A percentile compares a stretch with the other conserved stretches of the same genome.
These are phyloP conservation scores for Trichothecium sympodiale DNA, from an alignment of 2,329 filamentous ascomycete genomes.

Conservation along the genomic window DNA sequence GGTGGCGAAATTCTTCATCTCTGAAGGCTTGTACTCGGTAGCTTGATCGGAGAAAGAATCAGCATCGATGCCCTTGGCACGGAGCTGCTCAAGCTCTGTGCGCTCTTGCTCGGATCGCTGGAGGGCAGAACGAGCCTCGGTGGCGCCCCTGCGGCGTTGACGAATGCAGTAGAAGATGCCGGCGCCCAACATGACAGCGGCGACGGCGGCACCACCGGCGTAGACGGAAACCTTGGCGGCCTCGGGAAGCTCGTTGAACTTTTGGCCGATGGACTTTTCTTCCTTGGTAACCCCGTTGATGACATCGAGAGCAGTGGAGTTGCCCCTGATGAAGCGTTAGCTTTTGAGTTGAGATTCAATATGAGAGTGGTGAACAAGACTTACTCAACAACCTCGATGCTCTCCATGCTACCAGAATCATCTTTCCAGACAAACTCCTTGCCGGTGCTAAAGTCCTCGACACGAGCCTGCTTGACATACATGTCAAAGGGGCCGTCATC, in stretches of 20 bases:
- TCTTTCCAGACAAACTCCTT: slow-evolving; percentile 58
- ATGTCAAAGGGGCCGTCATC: slow-evolving; percentile 57
- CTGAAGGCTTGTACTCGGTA: slow-evolving; percentile 6
- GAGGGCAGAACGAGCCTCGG: slow-evolving; percentile 36
- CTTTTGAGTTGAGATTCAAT: slow-evolving; percentile 2
- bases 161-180: slow-evolving; percentile 42
- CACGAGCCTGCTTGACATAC: slow-evolving; percentile 51
- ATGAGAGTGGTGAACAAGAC: slow-evolving; percentile 13
- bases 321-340: slow-evolving; percentile 31
- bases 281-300: slow-evolving; percentile 26
- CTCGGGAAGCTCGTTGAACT: slow-evolving; percentile 40
- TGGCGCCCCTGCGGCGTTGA: slow-evolving; percentile 39
- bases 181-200: slow-evolving; percentile 26
- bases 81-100: slow-evolving; percentile 38
- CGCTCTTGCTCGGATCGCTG: slow-evolving; percentile 34
- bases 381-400: slow-evolving; percentile 48
- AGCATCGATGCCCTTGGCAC: slow-evolving; percentile 34
- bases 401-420: slow-evolving; percentile 47
- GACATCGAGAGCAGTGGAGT: slow-evolving; percentile 41
- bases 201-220: slow-evolving; percentile 31
- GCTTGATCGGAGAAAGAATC: slow-evolving; percentile 12
- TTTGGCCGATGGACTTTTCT: slow-evolving; percentile 35
- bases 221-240: slow-evolving; percentile 43
- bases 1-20: slow-evolving; percentile 2
- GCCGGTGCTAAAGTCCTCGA: slow-evolving; percentile 49